phyloP scores from a whole-genome alignment of 192 early-diverging fungal genomes.

The Entrophospora sp. region DNA sequence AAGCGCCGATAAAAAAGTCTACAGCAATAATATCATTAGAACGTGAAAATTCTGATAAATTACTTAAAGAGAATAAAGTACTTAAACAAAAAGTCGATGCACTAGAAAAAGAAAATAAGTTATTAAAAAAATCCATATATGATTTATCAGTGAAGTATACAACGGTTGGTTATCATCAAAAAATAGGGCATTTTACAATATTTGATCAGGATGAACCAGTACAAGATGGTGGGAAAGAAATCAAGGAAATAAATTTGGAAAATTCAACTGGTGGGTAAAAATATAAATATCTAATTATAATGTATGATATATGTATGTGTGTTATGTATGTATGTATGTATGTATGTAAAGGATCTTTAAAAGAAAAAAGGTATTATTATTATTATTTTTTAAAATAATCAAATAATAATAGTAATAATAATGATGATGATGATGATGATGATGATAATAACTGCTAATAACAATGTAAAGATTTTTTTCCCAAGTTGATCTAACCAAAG shows the following conservation, averaged over 20 bases:
- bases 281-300: background rate
- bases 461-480: too few species aligned
- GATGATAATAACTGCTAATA: too few species aligned
- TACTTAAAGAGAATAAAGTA: slow-evolving; percentile 54
- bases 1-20: background rate
- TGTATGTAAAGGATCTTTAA: background rate
- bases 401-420: too few species aligned
- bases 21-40: background rate
- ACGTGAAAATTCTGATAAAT: slow-evolving; percentile 37
- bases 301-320: background rate
- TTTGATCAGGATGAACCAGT: slow-evolving; percentile 26
- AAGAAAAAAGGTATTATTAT: background rate
- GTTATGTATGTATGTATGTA: too few species aligned
- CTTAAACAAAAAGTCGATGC: slow-evolving; percentile 68
- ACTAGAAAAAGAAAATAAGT: slow-evolving; percentile 66
- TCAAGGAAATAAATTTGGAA: slow-evolving; percentile 7
- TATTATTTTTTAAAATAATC: too few species aligned
- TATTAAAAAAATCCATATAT: slow-evolving; percentile 75
- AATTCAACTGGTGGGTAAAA: slow-evolving; percentile 7
- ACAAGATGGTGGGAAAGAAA: slow-evolving; percentile 9
- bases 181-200: slow-evolving; percentile 36
- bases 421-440: too few species aligned
- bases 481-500: too few species aligned
- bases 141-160: slow-evolving; percentile 70
- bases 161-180: slow-evolving; percentile 27